Evolutionary conservation across 164 flowering plant species (phyloP), one percentile per base, ranked within the genome.

Genomic region (Chimonanthus praecox): DNA sequence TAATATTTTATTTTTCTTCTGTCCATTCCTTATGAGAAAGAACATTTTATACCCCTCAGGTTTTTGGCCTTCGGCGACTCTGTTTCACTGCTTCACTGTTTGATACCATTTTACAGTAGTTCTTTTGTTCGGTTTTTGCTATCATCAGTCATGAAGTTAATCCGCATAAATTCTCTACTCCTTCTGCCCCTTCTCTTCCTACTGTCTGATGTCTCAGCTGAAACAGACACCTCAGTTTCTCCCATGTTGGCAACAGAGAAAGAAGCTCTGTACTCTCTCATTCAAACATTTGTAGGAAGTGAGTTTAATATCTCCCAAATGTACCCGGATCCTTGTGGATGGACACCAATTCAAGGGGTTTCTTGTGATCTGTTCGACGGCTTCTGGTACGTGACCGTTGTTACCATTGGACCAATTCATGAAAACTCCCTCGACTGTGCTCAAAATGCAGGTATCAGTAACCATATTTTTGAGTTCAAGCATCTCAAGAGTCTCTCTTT

Each of bases 301-400:
- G 80, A 86, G 87, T 92, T 96, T 93, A 94, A 94, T 80, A 97
- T 97, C 73, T 88, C 97, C 43, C 87, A 90, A 75, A 92, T 94
- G 73, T 94, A 86, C 81, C 98, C 98, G 5, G 98, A 94, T 74
- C 98, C 98, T 75, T 94, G 98, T 80, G 98, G 98, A 2, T 94
- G 94, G 97, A 92, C 97, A 64, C 97, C 98, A 3, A 92, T 94
- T 6, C 94, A 91, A 92, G 97, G 98, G n/a, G 90, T 94, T 18
- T 83, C 91, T 18, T 94, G 98, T 82, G 98, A 92, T 74, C 71
- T 88, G 58, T 83, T 76, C 75, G 82, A 85, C 79, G 94, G 88
- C 2, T 76, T 85, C 11, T 94, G 97, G 98, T 86, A 90, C 70
- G 89, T 89, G 7, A 91, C 97, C 6, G 81, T 54, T 48, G 67